phyloP scores from a whole-genome alignment of 2,329 filamentous ascomycete genomes.

The Dothiorella sarmentorum region DNA sequence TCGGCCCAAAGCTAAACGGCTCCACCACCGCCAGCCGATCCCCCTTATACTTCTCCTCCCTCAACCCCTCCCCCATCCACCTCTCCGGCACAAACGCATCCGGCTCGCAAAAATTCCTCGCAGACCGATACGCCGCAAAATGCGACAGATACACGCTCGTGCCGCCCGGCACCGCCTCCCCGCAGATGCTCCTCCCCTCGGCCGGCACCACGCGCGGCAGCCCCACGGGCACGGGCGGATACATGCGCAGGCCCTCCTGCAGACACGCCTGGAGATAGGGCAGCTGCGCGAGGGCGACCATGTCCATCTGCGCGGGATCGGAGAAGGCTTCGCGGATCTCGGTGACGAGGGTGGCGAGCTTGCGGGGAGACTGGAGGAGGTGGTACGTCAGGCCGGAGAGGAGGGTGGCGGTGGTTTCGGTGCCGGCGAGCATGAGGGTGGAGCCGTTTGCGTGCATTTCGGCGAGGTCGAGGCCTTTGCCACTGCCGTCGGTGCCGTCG shows the following conservation, averaged over 20 bases:
- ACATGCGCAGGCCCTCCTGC: slow-evolving; percentile 42
- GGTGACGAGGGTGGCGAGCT: slow-evolving; percentile 27
- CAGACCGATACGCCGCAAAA: slow-evolving; percentile 17
- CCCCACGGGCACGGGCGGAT: slow-evolving; percentile 39
- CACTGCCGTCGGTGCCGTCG: slow-evolving; percentile 23
- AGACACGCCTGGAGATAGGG: slow-evolving; percentile 40
- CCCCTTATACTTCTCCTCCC: slow-evolving; percentile 23
- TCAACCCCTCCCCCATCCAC: slow-evolving; percentile 37
- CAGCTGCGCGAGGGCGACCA: slow-evolving; percentile 30
- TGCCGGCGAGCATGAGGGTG: slow-evolving; percentile 43
- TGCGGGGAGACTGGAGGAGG: slow-evolving; percentile 28
- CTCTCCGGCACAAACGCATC: slow-evolving; percentile 40
- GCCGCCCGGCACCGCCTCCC: slow-evolving; percentile 33
- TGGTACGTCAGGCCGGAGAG: slow-evolving; percentile 38
- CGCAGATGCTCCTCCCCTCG: slow-evolving; percentile 37
- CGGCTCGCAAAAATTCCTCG: slow-evolving; percentile 35
- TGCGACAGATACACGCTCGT: slow-evolving; percentile 18
- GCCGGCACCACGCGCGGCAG: slow-evolving; percentile 34
- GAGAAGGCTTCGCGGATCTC: slow-evolving; percentile 31
- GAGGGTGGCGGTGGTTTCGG: slow-evolving; percentile 44
- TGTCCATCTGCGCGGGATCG: slow-evolving; percentile 32
- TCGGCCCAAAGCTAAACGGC: slow-evolving; percentile 44
- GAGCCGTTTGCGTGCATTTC: slow-evolving; percentile 41
- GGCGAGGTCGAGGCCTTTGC: slow-evolving; percentile 23
- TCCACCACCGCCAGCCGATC: slow-evolving; percentile 38